A percentile compares a stretch with the other conserved stretches of the same genome.
Evolutionary conservation across 306 rosid genomes (phyloP).

Genomic region (Casuarina glauca): DNA sequence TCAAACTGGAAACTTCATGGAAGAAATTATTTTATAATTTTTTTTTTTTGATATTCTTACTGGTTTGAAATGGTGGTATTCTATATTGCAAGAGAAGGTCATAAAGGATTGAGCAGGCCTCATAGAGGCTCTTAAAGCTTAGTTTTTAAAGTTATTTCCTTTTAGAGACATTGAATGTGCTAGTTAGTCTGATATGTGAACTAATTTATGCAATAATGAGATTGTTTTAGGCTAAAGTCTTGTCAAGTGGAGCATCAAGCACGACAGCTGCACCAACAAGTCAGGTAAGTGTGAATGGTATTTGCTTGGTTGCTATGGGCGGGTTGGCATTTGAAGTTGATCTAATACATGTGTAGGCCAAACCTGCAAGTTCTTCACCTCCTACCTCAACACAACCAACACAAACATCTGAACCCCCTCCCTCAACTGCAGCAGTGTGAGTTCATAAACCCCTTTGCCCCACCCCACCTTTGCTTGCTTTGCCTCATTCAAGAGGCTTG

Average conservation of each 20-base stretch:
- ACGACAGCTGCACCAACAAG: conserved; percentile 34
- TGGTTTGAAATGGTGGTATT: not conserved
- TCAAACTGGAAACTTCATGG: not conserved
- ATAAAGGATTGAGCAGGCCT: not conserved
- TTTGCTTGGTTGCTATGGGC: not conserved
- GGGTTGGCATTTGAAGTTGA: not conserved
- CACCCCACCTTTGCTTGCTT: too few species aligned
- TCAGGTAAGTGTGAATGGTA: conserved; percentile 28
- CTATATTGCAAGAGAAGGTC: not conserved
- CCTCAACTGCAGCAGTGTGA: conserved; percentile 44
- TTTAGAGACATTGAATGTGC: not conserved
- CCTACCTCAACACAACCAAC: conserved; percentile 34
- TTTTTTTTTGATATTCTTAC: not conserved
- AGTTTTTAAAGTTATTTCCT: not conserved
- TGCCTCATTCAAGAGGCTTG: not conserved
- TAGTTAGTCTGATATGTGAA: not conserved
- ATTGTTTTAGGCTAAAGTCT: conserved; percentile 33
- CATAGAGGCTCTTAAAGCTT: not conserved
- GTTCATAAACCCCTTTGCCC: conserved; percentile 18
- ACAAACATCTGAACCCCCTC: conserved; percentile 39
- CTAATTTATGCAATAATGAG: conserved; percentile 12
- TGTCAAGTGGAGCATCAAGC: conserved; percentile 39
- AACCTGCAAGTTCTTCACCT: conserved; percentile 33
- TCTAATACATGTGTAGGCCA: conserved; percentile 33
- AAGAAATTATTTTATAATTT: not conserved